Evolutionary conservation across 129 eudicot genomes (phyloP), one percentile per base, ranked within the genome.

Genomic region (Apium graveolens): DNA sequence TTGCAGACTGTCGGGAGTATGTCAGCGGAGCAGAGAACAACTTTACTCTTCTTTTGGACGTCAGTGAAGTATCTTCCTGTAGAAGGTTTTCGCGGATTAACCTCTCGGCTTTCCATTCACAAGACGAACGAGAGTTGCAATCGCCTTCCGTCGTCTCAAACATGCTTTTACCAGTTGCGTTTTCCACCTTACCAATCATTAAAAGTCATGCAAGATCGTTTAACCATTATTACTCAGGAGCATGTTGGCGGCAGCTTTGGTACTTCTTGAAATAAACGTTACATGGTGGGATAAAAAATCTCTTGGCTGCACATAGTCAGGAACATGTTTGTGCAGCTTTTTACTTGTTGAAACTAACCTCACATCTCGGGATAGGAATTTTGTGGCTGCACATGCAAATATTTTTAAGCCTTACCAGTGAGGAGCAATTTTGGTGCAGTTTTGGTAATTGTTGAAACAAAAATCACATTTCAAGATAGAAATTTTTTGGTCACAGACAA

Each of bases 161-260:
- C 99, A 77, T 96, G 99, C 89, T 96, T 88, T 77, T 87, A 87
- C 82, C 85, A 89, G 62, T 51, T 96, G 35, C 86, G 85, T 77
- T 84, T 96, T 70, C 97, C 97, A 20, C 84, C 94, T 49, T 96
- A 96, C 82, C 86, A 92, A 13, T 85, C 95, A 5, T 44, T 76
- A 77, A 63, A 37, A 39, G 70, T 87, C 37, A 91, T 91, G 97
- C 84, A 75, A 69, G 85, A 90, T 44, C 91, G 96, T 39, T 85
- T n/a, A n/a, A n/a, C n/a, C n/a, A n/a, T n/a, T n/a, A n/a, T n/a
- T n/a, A n/a, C n/a, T n/a, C n/a, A n/a, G 91, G 24, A n/a, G n/a
- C n/a, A n/a, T n/a, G 90, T 94, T 27, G 91, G 88, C 55, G 86
- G 89, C 87, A 94, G 98, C 96, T 94, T 94, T 83, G 98, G 98